Base-by-base conservation (phyloP, 257 asterid species). In the Avicennia marina region DNA sequence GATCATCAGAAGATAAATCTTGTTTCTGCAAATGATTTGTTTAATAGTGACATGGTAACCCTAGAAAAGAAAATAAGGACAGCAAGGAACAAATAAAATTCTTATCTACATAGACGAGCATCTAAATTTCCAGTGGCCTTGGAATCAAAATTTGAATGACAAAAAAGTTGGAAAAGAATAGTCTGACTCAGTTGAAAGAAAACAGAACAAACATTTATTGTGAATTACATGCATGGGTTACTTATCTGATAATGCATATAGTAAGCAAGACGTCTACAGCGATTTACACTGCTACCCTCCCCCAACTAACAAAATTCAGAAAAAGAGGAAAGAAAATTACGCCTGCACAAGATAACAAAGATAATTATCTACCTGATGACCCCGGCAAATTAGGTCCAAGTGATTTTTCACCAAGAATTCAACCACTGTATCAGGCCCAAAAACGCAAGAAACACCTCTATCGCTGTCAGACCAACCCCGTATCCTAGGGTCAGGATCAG, bases 331-430 rank as follows among this genome's bases (percentile, higher is more conserved):
- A n/a, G n/a, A n/a, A n/a, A 4, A 1, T 15, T 2, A 36, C 19
- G 4, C 41, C 22, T 9, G 46, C 2, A 33, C 15, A 53, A 50
- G 68, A 18, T n/a, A 2, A 40, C 11, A 10, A 65, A 63, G 49
- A 63, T 44, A 26, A 47, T 45, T 40, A 21, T 9, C 26, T 80
- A 86, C 91, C 89, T 86, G 93, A 73, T 86, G 89, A 62, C 93
- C 95, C 39, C 95, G 78, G 46, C 89, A 83, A 60, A 86, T 83
- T 53, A 86, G 81, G 72, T 86, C 93, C 73, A 86, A 64, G 42
- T 78, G 84, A 63, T 81, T 76, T 36, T 62, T 73, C 29, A 75
- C 75, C 60, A 81, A 57, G 53, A 86, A 81, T 13, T 78, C 83
- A 1, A 84, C 78, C 58, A 86, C 93, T 46, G 59, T 78, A 48